phyloP scores from a whole-genome alignment of 345 rosid genomes.

The Mallotus nudiflorus region DNA sequence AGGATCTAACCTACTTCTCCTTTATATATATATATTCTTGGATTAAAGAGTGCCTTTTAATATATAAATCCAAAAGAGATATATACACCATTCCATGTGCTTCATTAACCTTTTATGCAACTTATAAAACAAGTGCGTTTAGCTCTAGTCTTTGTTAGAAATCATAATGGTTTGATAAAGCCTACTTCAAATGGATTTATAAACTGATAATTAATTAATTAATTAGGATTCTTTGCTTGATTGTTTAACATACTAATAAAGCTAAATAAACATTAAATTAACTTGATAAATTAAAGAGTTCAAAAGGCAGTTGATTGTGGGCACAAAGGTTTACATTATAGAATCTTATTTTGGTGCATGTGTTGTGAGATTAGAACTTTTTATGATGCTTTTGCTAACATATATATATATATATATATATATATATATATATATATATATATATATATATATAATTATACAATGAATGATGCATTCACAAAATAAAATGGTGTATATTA shows the following conservation, averaged over 20 bases:
- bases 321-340: too few species aligned
- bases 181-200: constrained; percentile 28
- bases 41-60: constrained; percentile 19
- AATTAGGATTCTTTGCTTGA: constrained; percentile 20
- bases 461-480: background rate
- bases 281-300: constrained; percentile 3
- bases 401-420: too few species aligned
- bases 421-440: too few species aligned
- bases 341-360: too few species aligned
- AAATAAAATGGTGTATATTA: constrained; percentile 11
- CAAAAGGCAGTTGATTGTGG: constrained; percentile 14
- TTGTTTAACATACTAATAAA: constrained; percentile 10
- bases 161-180: constrained; percentile 31
- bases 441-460: too few species aligned
- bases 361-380: too few species aligned
- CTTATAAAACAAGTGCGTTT: constrained; percentile 18
- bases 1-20: constrained; percentile 24
- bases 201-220: constrained; percentile 8
- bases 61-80: constrained; percentile 26
- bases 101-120: constrained; percentile 14
- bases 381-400: constrained; percentile 2
- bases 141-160: constrained; percentile 23
- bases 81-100: constrained; percentile 48
- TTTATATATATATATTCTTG: constrained; percentile 3
- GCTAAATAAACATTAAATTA: too few species aligned